Percentiles rank a stretch among this genome's conserved stretches.
Conservation (phyloP, 306 rosid genomes). For the Casuarina cunninghamiana region DNA sequence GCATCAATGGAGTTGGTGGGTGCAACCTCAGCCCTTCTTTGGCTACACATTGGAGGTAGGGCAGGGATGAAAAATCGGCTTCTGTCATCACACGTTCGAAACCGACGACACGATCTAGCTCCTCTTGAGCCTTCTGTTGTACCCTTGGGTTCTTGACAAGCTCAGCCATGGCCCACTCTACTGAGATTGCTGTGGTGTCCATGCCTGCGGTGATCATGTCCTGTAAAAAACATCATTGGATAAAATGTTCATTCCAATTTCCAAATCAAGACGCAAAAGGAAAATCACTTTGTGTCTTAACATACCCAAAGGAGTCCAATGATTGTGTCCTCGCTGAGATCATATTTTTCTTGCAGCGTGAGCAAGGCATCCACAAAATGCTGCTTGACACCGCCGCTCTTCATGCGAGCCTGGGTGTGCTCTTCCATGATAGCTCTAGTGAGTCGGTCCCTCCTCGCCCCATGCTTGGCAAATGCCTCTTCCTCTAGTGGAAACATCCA, state of each 20-base stretch:
- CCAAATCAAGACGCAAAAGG: too few relatives aligned
- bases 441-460: constrained; percentile 68
- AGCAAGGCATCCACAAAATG: constrained; percentile 90
- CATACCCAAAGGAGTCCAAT: constrained; percentile 89
- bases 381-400: constrained; percentile 65
- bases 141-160: constrained; percentile 73
- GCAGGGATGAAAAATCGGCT: constrained; percentile 63
- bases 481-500: constrained; percentile 93
- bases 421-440: constrained; percentile 88
- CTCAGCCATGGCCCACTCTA: constrained; percentile 93
- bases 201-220: constrained; percentile 93
- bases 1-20: constrained; percentile 95
- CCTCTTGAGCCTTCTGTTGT: constrained; percentile 81
- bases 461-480: constrained; percentile 75
- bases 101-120: constrained; percentile 70
- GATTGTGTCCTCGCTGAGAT: constrained; percentile 86
- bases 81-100: constrained; percentile 62
- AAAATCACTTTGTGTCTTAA: neutral
- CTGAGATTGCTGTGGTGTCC: constrained; percentile 77
- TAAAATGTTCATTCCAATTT: neutral
- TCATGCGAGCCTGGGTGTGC: constrained; percentile 64
- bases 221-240: constrained; percentile 28
- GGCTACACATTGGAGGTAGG: constrained; percentile 69
- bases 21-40: constrained; percentile 82
- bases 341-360: constrained; percentile 73